phyloP scores from a whole-genome alignment of 2,329 filamentous ascomycete genomes.

The Fusarium palustre region DNA sequence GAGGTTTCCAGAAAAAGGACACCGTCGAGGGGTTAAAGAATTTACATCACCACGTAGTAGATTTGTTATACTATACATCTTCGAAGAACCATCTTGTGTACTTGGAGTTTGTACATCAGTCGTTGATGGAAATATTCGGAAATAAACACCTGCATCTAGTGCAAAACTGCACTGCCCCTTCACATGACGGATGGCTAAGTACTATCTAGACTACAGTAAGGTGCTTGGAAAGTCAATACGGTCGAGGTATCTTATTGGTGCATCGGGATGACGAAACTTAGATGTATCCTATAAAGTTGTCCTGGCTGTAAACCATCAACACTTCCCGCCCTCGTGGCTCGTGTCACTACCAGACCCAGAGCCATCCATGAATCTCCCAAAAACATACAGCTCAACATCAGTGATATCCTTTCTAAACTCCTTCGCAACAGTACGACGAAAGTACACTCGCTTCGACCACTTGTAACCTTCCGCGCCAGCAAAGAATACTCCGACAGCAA shows the following conservation, averaged over 20 bases:
- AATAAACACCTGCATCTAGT: conserved; percentile 1
- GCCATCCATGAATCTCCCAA: conserved; percentile 30
- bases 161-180: background rate
- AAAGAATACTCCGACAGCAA: conserved; percentile 71
- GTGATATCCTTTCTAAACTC: conserved; percentile 39
- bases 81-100: background rate
- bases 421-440: conserved; percentile 51
- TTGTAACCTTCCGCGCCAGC: conserved; percentile 74
- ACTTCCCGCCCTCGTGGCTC: conserved; percentile 14
- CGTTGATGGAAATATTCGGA: background rate
- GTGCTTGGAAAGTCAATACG: background rate
- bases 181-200: background rate
- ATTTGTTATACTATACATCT: background rate
- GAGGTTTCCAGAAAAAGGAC: background rate
- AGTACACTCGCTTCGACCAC: conserved; percentile 70
- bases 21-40: background rate
- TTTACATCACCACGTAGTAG: accelerated
- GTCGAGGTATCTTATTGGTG: background rate
- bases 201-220: too few species aligned
- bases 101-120: too few species aligned
- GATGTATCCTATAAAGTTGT: background rate
- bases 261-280: background rate
- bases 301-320: background rate
- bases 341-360: conserved; percentile 28
- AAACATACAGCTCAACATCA: conserved; percentile 41